Evolutionary conservation across 2,329 filamentous ascomycete species (phyloP), one percentile per base, ranked within the genome.

Genomic region (Endoconidiophora laricicola): DNA sequence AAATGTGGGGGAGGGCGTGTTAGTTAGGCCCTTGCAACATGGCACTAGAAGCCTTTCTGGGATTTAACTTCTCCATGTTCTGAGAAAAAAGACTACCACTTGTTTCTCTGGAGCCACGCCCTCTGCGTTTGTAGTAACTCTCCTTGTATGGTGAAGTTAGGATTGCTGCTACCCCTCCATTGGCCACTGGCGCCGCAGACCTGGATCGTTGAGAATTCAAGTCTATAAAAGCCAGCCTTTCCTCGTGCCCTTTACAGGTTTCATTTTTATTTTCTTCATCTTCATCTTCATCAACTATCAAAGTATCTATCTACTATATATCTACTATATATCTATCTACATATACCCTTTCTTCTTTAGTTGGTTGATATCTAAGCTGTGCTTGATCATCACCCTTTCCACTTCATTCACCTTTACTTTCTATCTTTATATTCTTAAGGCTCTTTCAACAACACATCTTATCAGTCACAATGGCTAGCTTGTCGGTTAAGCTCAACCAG

Each of bases 401-500:
- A n/a, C 29, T 38, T 22, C 22, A 6, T 18, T 16, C 20, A 41
- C n/a, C 29, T 26, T 10, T 7, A 41, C 29, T 33, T 42, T 12
- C 38, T 24, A 26, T 10, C 26, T 33, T 6, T 3, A 39, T 39
- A 18, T 23, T 14, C 36, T 10, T 3, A 33, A 12, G 6, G n/a
- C 20, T 14, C 6, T 22, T 4, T 20, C 45, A 29, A 44, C 20
- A 20, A 47, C 20, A 24, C 4, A 22, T 10, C 39, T n/a, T 18
- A 23, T 33, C 38, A 23, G 22, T 12, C 16, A 52, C 51, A 46
- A 71, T 71, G 69, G 54, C 64, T 64, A 6, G 18, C n/a, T 59
- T 79, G 58, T 71, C 71, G 50, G 66, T 72, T 56, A 72, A 80
- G 63, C 72, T 86, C 60, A 76, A 79, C 68, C 85, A 81, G 58